Base-by-base conservation (phyloP, 1,284 basidiomycete species). In the Apiotrichum domesticum region DNA sequence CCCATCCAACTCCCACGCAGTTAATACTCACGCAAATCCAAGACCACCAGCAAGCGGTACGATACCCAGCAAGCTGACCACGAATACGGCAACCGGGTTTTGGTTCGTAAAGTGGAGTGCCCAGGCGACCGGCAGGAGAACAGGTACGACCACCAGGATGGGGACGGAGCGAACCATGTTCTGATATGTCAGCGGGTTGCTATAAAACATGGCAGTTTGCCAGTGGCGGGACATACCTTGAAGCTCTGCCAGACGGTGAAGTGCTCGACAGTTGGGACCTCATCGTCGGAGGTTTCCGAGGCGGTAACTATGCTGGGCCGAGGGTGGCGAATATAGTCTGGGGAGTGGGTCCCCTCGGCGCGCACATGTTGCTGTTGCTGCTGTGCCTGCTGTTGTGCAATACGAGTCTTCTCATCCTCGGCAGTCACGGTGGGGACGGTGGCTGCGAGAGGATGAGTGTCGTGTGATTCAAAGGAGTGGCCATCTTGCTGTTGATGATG, bases 41-140 rank as follows among this genome's bases (percentile, higher is more conserved):
- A 81, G 69, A 13, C 79, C 70, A 46, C 76, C 75, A 2, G 80
- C 80, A 10, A 80, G 71, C 0, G 79, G 78, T 3, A 79, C 69
- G 62, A 78, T 70, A 14, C 68, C 67, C 45, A 77, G 72, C 67
- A 90, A 86, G 2, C 84, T 83, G 64, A 85, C 85, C 58, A 88
- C 79, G 63, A 92, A 92, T 57, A 87, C 78, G 52, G 75, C 86
- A 67, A 71, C 81, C 3, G 84, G 77, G 72, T 80, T 57, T 79
- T 80, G 66, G 79, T 78, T 41, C 66, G 76, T 79, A 56, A 87
- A 87, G 75, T 88, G 78, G 3, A 88, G 74, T 8, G 82, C 86
- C 88, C 88, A 91, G 0, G 81, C 78, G 57, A 83, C 75, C 0
- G 83, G 83, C 43, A 84, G 80, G 58, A 82, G 79, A 42, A 82